phyloP scores from a whole-genome alignment of 805 yeast species.

The Hemisphaericaspora nanyangensis region DNA sequence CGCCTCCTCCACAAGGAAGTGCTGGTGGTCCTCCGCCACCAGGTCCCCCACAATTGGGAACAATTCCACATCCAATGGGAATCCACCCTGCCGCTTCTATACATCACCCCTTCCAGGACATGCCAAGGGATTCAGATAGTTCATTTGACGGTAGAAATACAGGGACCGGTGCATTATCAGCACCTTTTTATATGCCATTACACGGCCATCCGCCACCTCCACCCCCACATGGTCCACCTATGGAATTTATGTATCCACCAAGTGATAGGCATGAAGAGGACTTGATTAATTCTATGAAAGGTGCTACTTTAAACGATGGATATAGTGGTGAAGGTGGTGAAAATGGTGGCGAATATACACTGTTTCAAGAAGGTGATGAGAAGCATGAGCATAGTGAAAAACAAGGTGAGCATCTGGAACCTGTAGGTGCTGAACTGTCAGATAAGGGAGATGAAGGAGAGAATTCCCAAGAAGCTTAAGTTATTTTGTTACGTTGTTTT shows the following conservation, averaged over 20 bases:
- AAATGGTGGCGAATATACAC: not conserved
- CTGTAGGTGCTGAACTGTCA: not conserved
- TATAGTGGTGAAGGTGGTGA: not conserved
- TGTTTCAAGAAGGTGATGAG: not conserved
- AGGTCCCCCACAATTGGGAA: not conserved
- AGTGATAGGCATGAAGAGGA: conserved; percentile 1
- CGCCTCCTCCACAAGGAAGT: conserved; percentile 3
- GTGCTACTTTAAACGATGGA: conserved; percentile 4
- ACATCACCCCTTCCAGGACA: not conserved
- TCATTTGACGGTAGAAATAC: not conserved
- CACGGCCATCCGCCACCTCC: not conserved
- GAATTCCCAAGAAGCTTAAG: no score
- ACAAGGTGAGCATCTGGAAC: not conserved
- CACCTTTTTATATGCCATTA: conserved; percentile 1
- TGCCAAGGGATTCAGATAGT: not conserved
- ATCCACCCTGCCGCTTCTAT: not conserved
- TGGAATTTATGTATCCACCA: conserved; percentile 1
- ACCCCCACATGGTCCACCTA: not conserved
- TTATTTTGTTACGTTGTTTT: no score
- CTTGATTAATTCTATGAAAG: conserved; percentile 5
- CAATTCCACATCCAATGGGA: not conserved
- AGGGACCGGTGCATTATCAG: not conserved
- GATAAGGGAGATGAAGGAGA: conserved; percentile 2
- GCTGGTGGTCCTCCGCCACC: conserved; percentile 3
- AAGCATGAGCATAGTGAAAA: not conserved